phyloP scores from a whole-genome alignment of 2,329 filamentous ascomycete species.

The Pleomassaria siparia region DNA sequence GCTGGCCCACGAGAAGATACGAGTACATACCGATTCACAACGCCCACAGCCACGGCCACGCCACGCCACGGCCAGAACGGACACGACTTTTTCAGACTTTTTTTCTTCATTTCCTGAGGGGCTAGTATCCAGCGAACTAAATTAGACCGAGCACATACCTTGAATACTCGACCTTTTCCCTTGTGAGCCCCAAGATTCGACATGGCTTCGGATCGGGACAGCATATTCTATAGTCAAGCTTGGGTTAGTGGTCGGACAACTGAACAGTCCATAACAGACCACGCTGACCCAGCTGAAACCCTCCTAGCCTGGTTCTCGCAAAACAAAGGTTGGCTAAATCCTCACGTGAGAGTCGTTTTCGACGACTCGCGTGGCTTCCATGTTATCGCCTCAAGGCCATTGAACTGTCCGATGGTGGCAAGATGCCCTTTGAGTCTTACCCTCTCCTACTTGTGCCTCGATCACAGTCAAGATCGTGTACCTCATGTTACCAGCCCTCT shows the following conservation, averaged over 20 bases:
- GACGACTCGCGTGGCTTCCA: slow-evolving; percentile 32
- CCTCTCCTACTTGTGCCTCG: slow-evolving; percentile 40
- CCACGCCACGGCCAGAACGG: too few relatives aligned
- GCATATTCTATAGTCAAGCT: not conserved
- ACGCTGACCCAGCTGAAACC: slow-evolving; percentile 16
- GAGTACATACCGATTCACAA: too few relatives aligned
- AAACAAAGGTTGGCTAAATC: slow-evolving; percentile 34
- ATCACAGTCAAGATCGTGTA: slow-evolving; percentile 27
- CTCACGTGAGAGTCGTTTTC: slow-evolving; percentile 31
- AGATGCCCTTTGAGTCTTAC: slow-evolving; percentile 37
- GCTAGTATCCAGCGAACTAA: not conserved
- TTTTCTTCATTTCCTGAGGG: not conserved
- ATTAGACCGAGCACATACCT: too few relatives aligned
- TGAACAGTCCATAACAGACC: slow-evolving; percentile 12
- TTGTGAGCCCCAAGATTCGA: too few relatives aligned
- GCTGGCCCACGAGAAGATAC: too few relatives aligned
- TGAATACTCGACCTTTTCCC: not conserved
- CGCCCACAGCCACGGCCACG: too few relatives aligned
- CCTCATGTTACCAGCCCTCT: slow-evolving; percentile 27
- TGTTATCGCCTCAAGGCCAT: slow-evolving; percentile 26
- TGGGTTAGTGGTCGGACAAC: not conserved
- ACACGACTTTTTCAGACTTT: too few relatives aligned
- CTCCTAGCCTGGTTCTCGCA: slow-evolving; percentile 35
- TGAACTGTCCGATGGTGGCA: slow-evolving; percentile 25
- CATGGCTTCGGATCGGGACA: not conserved